Base-by-base conservation (phyloP, 1,284 basidiomycete species). In the Garcileccinum viscosum region DNA sequence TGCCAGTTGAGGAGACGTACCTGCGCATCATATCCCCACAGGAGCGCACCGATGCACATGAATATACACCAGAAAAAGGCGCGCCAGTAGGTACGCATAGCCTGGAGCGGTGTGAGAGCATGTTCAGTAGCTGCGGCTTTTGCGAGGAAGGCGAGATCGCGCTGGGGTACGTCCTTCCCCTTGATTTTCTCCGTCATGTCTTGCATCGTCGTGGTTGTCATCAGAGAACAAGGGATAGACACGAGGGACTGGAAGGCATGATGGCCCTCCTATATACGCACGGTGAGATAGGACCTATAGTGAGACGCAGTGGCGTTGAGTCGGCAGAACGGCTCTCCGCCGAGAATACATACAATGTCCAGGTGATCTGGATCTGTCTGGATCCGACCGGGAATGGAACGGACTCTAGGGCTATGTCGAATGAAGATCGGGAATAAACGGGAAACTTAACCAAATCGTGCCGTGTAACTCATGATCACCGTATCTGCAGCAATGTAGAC, bases 21-120 rank as follows among this genome's bases (percentile, higher is more conserved):
- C 70, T 76, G 78, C 5, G 71, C 40, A 56, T 78, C 78, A 17
- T 77, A 78, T 0, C 77, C 78, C 73, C 76, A 78, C 70, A 75
- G 68, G 33, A 80, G 70, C 1, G 73, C 74, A 3, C 78, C 70
- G 9, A 77, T 66, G 27, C 71, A 80, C 61, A 78, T 71, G 62
- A 80, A 78, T 4, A 78, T 0, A n/a, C 73, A 78, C 78, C 78
- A 77, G 2, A 62, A 27, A 5, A 78, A 69, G 5, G 71, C 74
- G 59, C 77, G 74, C 78, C 76, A 80, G 62, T 79, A 64, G 6
- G 37, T 72, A 1, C 56, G 60, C 63, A 80, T 71, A 19, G 77
- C 78, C 17, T 70, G 56, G 9, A 71, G 62, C 0, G 78, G 71
- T 0, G 69, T 71, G 53, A 77, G 47, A 1, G 75, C 77, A 69